A percentile compares a stretch with the other conserved stretches of the same genome.
Evolutionary conservation across 2,329 filamentous ascomycete species (phyloP).

Genomic region (Dactylellina drechsleri): DNA sequence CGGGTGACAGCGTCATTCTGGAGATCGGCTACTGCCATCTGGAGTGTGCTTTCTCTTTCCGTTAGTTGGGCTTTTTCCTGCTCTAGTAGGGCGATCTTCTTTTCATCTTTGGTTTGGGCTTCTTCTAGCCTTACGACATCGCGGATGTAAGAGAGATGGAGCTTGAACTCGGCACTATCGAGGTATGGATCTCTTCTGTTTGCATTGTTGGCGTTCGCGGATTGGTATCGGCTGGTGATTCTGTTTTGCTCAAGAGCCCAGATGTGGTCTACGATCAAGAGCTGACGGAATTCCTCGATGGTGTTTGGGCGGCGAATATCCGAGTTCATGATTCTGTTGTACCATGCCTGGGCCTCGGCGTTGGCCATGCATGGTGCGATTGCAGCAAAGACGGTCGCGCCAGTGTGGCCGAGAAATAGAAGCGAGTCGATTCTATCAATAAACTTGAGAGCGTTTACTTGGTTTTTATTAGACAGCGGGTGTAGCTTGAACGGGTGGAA

Average conservation of each 20-base stretch:
- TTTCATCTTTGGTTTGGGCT: conserved; percentile 38
- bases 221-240: conserved; percentile 48
- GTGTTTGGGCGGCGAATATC: conserved; percentile 42
- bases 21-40: conserved; percentile 46
- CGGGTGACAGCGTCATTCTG: conserved; percentile 41
- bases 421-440: conserved; percentile 53
- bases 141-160: conserved; percentile 53
- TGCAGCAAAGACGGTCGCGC: conserved; percentile 34
- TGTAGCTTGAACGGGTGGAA: conserved; percentile 54
- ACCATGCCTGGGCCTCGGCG: conserved; percentile 50
- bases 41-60: conserved; percentile 41
- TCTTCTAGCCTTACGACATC: conserved; percentile 46
- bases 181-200: conserved; percentile 51
- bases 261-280: conserved; percentile 53
- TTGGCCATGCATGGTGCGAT: conserved; percentile 53
- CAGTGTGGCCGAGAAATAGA: conserved; percentile 49
- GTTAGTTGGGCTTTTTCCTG: conserved; percentile 28
- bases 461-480: conserved; percentile 54
- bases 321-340: conserved; percentile 47
- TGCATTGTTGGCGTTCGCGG: conserved; percentile 27
- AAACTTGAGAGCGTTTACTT: conserved; percentile 54
- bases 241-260: conserved; percentile 49
- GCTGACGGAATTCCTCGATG: conserved; percentile 50
- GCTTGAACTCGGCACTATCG: conserved; percentile 54
- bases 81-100: conserved; percentile 33